Evolutionary conservation across 2,329 filamentous ascomycete species (phyloP), one percentile per base, ranked within the genome.

Genomic region (Shiraia sp.): DNA sequence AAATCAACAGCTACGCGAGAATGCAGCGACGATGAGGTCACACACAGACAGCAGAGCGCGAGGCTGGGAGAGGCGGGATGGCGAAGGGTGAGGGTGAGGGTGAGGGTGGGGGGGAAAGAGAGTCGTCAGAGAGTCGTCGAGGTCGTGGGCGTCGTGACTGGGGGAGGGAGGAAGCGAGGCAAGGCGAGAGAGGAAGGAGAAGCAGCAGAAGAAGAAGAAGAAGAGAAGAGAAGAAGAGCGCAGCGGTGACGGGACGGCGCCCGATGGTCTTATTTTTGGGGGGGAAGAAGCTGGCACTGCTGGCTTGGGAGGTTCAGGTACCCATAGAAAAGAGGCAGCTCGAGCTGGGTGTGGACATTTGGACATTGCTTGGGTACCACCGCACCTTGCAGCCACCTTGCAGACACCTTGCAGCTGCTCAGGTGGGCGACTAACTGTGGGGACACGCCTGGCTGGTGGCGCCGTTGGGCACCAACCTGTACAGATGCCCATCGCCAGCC

Each of bases 251-350:
- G 55, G 50, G 47, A 52, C n/a, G 58, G 55, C 53, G 53, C 45
- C 53, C 58, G 53, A 59, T 44, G 35, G 57, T 51, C 50, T 59
- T 59, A 60, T 59, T 57, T 36, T 36, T n/a, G n/a, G n/a, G n/a
- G n/a, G n/a, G n/a, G n/a, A n/a, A n/a, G n/a, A n/a, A n/a, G n/a
- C n/a, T n/a, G n/a, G n/a, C n/a, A n/a, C n/a, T n/a, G n/a, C n/a
- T n/a, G n/a, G n/a, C n/a, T n/a, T n/a, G n/a, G 46, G 32, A 47
- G 51, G 49, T 45, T 50, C 49, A 55, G 49, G 55, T 56, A 51
- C 50, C 58, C 52, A 59, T 57, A 48, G 45, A 54, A 51, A 43
- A 37, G 22, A 15, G n/a, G 37, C 46, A 39, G 57, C 48, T 54
- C 42, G 49, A 51, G 51, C 51, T 52, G 49, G 54, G n/a, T n/a